Base-by-base conservation (phyloP, 768 basidiomycete genomes). In the Brasilioporus rufonigricans region DNA sequence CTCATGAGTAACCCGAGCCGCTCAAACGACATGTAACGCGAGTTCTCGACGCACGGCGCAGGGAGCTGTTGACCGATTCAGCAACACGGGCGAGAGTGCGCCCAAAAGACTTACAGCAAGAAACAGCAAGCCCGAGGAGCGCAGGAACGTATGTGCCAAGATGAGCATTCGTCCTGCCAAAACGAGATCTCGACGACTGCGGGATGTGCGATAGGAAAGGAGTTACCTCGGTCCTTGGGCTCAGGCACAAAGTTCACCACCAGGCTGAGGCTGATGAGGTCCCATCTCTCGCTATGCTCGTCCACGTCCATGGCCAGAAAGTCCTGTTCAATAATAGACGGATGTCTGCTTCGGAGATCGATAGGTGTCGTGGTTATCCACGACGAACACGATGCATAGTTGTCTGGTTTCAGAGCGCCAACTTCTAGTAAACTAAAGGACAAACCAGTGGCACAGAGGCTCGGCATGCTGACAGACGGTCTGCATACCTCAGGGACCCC, bases 221-320 rank as follows among this genome's bases (percentile, higher is more conserved):
- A 43, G 24, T 58, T 55, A 91, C 93, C 93, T 83, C 94, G 76
- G 50, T 91, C 85, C 45, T 73, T 73, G 0, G 89, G 76, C 26
- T 84, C 79, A 23, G 90, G 86, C 1, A 93, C 89, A 64, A 95
- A 97, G 65, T 97, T 97, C 4, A 97, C 71, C 5, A 97, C 94
- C 33, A 97, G 73, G 63, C 92, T 93, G 24, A 95, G 81, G 67
- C 91, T 92, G 53, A 96, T 80, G 19, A 85, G 65, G 60, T 92
- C 86, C 88, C 92, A 97, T 60, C 75, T 75, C 56, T 72, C 77
- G 11, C 65, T 65, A 63, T 88, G 73, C 59, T 78, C 73, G 18
- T 62, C 65, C 48, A 69, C 61, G 48, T 87, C 81, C 69, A 93
- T 74, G 6, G 78, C 65, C 41, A 96, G 68, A 63, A 96, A 95